Base-by-base conservation (phyloP, 2,329 filamentous ascomycete genomes). In the Colletotrichum orbiculare region DNA sequence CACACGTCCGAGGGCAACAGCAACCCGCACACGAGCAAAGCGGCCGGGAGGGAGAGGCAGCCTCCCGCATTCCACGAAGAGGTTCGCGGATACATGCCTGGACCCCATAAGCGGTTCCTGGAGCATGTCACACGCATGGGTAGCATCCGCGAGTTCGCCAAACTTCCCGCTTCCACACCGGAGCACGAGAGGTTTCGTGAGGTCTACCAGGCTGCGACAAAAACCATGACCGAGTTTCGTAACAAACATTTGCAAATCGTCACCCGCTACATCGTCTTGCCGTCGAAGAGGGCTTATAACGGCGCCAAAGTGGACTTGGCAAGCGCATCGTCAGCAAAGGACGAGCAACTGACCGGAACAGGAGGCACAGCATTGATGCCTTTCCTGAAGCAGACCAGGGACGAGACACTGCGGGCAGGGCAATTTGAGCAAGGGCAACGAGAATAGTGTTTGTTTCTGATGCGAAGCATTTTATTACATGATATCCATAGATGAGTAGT, bases 211-310 rank as follows among this genome's bases (percentile, higher is more conserved):
- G 85, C 86, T 0, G 94, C 92, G 47, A 85, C 94, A 1, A 87
- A 89, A 25, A 92, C 94, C 78, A 82, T 97, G 47, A 87, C 89
- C 10, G 82, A 85, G 17, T 90, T 97, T 72, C 85, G 95, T 60
- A 91, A 95, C 75, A 93, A 91, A 72, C 94, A 98, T 74, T 92
- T 97, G 70, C 89, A 92, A 75, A 92, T 98, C 63, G 94, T 97
- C 3, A 92, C 92, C 39, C 85, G 93, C 53, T 98, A 97, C 77
- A 97, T 98, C 72, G 89, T 97, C 69, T 81, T 96, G 59, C 93
- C 94, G 33, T 91, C 91, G 0, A 85, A 78, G 57, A 78, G 82
- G 62, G 73, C 75, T 13, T 70, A 71, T 68, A 63, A 54, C 77
- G 68, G 53, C 49, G 60, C 68, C 37, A 71, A 68, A 33, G 66